Evolutionary conservation across 2,329 filamentous ascomycete genomes (phyloP).

Genomic region (Fusarium hainanense): DNA sequence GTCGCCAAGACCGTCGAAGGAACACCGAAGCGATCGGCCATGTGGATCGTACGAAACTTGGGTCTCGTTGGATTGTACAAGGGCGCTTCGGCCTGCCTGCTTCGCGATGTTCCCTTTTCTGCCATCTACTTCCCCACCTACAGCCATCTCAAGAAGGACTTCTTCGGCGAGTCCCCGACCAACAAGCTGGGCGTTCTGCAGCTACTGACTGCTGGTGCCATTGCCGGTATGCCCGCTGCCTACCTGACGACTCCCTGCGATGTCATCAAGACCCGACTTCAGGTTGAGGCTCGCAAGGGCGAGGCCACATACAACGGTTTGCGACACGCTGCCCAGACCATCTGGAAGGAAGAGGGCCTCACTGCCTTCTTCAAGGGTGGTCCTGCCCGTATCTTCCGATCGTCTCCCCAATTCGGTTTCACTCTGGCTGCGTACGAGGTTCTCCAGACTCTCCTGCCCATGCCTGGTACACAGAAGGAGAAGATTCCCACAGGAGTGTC

Average conservation of each 20-base stretch:
- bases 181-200: constrained; percentile 92
- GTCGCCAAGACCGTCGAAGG: constrained; percentile 87
- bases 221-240: constrained; percentile 89
- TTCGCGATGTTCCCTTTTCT: constrained; percentile 97
- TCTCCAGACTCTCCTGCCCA: constrained; percentile 80
- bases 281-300: constrained; percentile 97
- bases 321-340: constrained; percentile 84
- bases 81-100: constrained; percentile 91
- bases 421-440: constrained; percentile 96
- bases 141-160: constrained; percentile 90
- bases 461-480: constrained; percentile 71
- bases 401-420: constrained; percentile 97
- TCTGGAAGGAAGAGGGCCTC: constrained; percentile 92
- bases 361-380: constrained; percentile 98
- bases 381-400: constrained; percentile 92
- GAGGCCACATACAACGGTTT: constrained; percentile 89
- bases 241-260: constrained; percentile 98
- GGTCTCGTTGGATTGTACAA: constrained; percentile 97
- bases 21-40: constrained; percentile 86
- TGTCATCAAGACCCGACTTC: constrained; percentile 98
- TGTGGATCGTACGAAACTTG: constrained; percentile 97
- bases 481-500: constrained; percentile 67
- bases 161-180: constrained; percentile 88
- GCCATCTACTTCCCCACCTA: constrained; percentile 99
- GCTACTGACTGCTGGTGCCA: constrained; percentile 92